A percentile compares a stretch with the other conserved stretches of the same genome.
Evolutionary conservation across 2,329 filamentous ascomycete genomes (phyloP).

Genomic region (Botrytis elliptica): DNA sequence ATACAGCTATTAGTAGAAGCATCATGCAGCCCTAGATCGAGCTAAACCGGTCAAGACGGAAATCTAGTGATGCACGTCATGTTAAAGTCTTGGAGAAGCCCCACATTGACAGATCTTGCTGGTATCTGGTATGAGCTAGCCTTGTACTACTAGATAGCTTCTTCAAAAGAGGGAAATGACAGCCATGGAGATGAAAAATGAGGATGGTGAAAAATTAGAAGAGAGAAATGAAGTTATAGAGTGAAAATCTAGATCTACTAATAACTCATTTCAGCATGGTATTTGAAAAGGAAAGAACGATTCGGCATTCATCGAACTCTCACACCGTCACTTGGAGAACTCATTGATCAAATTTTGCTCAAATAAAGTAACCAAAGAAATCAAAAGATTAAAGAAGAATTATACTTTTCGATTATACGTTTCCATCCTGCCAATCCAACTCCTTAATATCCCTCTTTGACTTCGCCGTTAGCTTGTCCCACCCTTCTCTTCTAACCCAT

Average conservation of each 20-base stretch:
- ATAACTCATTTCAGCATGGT: not conserved
- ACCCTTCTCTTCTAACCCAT: constrained; percentile 11
- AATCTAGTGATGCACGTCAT: not conserved
- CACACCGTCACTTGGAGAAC: no score
- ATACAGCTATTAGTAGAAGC: not conserved
- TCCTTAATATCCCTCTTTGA: not conserved
- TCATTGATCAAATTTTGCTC: not conserved
- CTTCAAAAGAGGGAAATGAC: not conserved
- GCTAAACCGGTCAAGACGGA: fast-evolving
- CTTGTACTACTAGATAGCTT: not conserved
- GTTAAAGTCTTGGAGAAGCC: fast-evolving
- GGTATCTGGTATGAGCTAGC: not conserved
- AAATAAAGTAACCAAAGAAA: fast-evolving
- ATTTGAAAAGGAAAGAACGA: not conserved
- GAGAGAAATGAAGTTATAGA: not conserved
- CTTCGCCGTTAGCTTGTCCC: not conserved
- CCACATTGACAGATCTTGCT: not conserved
- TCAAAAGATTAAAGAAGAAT: no score
- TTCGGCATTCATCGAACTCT: no score
- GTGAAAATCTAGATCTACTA: not conserved
- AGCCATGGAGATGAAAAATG: not conserved
- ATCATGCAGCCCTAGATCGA: not conserved
- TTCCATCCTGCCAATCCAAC: not conserved
- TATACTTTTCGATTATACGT: not conserved
- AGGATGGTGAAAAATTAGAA: fast-evolving